A percentile compares a stretch with the other conserved stretches of the same genome.
These are phyloP conservation scores for Pestalotiopsis sp. DNA, from an alignment of 2,329 filamentous ascomycete species.

Conservation along the genomic window DNA sequence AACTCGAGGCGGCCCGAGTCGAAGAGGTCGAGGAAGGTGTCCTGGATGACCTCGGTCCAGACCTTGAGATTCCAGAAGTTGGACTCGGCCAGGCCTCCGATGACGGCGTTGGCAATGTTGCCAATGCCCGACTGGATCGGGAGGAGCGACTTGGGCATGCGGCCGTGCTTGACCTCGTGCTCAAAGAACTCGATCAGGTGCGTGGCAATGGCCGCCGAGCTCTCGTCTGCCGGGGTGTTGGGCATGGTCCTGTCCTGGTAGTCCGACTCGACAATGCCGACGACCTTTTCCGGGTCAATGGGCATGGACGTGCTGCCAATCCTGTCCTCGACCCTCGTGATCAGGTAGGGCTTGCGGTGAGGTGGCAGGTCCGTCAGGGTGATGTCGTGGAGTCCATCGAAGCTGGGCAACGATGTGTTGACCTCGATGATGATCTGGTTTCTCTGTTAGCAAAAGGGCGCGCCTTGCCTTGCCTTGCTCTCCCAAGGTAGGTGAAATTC, in stretches of 20 bases:
- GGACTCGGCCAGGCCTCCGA: conserved; percentile 79
- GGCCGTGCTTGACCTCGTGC: conserved; percentile 79
- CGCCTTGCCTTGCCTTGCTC: too few relatives aligned
- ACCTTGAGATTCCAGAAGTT: conserved; percentile 88
- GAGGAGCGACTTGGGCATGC: conserved; percentile 76
- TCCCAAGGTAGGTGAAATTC: background rate
- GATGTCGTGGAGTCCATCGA: conserved; percentile 89
- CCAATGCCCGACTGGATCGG: conserved; percentile 88
- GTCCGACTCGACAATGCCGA: conserved; percentile 83
- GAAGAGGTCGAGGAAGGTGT: conserved; percentile 91
- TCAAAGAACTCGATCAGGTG: conserved; percentile 84
- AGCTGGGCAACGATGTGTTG: conserved; percentile 82
- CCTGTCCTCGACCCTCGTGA: conserved; percentile 84
- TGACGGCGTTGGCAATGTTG: conserved; percentile 91
- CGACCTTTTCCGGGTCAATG: conserved; percentile 81
- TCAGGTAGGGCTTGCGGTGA: conserved; percentile 79
- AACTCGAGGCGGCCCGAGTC: conserved; percentile 87
- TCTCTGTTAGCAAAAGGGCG: background rate
- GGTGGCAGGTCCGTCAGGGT: conserved; percentile 86
- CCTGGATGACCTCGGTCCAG: conserved; percentile 92
- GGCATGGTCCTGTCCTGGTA: conserved; percentile 77
- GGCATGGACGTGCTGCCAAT: conserved; percentile 84
- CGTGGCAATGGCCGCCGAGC: conserved; percentile 71
- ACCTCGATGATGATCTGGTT: conserved; percentile 81
- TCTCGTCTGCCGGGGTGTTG: conserved; percentile 77